phyloP scores from a whole-genome alignment of 192 early-diverging fungal genomes.

The Diversispora eburnea region DNA sequence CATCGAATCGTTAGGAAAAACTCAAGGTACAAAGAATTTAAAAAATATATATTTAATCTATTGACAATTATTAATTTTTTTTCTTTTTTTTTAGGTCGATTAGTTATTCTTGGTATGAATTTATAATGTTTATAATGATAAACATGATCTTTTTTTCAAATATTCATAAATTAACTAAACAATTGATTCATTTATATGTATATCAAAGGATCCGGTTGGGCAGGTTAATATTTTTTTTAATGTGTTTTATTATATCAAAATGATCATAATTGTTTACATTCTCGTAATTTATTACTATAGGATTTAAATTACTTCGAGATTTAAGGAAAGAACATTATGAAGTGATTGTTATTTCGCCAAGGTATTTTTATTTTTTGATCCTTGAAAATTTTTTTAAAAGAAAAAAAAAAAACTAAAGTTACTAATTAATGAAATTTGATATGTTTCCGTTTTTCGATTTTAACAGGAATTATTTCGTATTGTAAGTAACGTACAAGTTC shows the following conservation, averaged over 20 bases:
- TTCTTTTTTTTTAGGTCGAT: constrained; percentile 30
- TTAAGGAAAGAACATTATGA: constrained; percentile 66
- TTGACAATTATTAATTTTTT: background rate
- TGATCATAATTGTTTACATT: constrained; percentile 28
- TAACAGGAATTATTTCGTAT: constrained; percentile 20
- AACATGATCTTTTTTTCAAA: background rate
- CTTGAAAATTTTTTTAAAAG: background rate
- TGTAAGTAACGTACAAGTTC: background rate
- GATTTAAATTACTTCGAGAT: constrained; percentile 69
- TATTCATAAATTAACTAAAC: background rate
- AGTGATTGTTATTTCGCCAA: constrained; percentile 73
- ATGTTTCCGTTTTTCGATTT: constrained; percentile 14
- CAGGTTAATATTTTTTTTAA: constrained; percentile 30
- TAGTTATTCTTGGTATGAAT: constrained; percentile 37
- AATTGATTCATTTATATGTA: background rate
- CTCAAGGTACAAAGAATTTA: constrained; percentile 35
- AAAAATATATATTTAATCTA: background rate
- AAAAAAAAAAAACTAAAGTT: background rate
- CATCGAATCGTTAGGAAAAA: constrained; percentile 40
- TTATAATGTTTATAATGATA: too few species aligned
- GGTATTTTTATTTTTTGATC: constrained; percentile 36
- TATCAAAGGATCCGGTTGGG: constrained; percentile 56
- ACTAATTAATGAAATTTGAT: constrained; percentile 2
- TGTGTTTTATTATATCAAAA: constrained; percentile 27
- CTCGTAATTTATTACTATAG: constrained; percentile 30